Base-by-base conservation (phyloP, 495 filamentous ascomycete species). In the Neurospora sp. region DNA sequence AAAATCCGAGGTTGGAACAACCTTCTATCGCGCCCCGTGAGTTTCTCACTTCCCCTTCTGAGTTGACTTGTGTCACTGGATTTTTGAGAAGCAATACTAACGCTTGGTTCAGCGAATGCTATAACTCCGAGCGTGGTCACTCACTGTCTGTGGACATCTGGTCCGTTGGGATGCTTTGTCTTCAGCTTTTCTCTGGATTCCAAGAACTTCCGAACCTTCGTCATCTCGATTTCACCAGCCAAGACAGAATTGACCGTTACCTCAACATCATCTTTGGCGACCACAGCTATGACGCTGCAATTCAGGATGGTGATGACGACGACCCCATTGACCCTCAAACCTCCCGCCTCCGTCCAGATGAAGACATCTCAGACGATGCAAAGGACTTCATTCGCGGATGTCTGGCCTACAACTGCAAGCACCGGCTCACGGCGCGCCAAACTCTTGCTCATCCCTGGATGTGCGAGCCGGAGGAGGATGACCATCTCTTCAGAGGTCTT, bases 351-450 rank as follows among this genome's bases (percentile, higher is more conserved):
- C 7, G 39, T 84, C 94, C 90, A 84, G 94, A 91, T 89, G 88
- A 89, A 71, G 86, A 87, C 46, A 90, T 97, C 54, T 93, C 91
- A 5, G 80, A 86, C 38, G 83, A 76, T 70, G 93, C 91, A 4
- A 86, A 91, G 72, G 85, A 91, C 46, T 97, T 97, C 84, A 93
- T 97, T 82, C 77, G 81, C 31, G 72, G 76, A 70, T 98, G 95
- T 75, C 86, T 97, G 6, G 93, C 90, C 16, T 89, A 93, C 78
- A 90, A 95, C 74, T 90, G 92, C 2, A 81, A 83, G 39, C 77
- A 84, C 23, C 89, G 94, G 39, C 89, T 94, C 84, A 95, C 92
- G 5, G 91, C 93, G 2, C 89, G 92, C 78, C 85, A 92, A 79
- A 92, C 93, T 8, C 86, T 94, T 4, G 86, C 87, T 31, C 92